phyloP scores from a whole-genome alignment of 2,329 filamentous ascomycete species.

The Alternaria gaisen region DNA sequence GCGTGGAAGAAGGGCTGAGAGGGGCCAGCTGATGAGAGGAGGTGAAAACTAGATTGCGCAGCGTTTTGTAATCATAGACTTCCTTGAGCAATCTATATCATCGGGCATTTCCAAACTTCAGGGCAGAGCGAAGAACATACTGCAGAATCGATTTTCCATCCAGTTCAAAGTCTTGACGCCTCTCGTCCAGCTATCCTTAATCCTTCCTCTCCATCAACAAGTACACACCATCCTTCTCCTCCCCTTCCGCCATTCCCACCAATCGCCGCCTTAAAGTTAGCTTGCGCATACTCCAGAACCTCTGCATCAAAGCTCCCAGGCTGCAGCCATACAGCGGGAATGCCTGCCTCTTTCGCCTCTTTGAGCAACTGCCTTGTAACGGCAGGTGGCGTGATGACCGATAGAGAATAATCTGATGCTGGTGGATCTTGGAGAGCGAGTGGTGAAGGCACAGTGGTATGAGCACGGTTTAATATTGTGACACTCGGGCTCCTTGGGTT shows the following conservation, averaged over 20 bases:
- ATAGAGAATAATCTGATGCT: slow-evolving; percentile 72
- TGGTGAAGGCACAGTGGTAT: slow-evolving; percentile 72
- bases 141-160: background rate
- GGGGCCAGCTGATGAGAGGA: background rate
- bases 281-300: slow-evolving; percentile 73
- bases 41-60: background rate
- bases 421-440: slow-evolving; percentile 65
- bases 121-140: background rate
- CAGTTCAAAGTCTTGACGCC: slow-evolving; percentile 40
- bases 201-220: slow-evolving; percentile 53
- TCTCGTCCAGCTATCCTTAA: slow-evolving; percentile 47
- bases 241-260: slow-evolving; percentile 57
- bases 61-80: background rate
- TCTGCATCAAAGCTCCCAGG: slow-evolving; percentile 86
- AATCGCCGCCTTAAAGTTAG: slow-evolving; percentile 74
- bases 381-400: slow-evolving; percentile 84
- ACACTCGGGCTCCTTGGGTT: slow-evolving; percentile 77
- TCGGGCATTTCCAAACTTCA: background rate
- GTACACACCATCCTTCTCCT: slow-evolving; percentile 53
- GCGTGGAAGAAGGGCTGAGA: slow-evolving; percentile 4
- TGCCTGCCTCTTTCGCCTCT: slow-evolving; percentile 79
- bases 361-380: slow-evolving; percentile 77
- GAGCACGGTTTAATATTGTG: slow-evolving; percentile 65
- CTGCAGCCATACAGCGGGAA: slow-evolving; percentile 71
- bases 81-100: background rate